Evolutionary conservation across 2,329 filamentous ascomycete genomes (phyloP).

Genomic region (Penicillium aurantiogriseum): DNA sequence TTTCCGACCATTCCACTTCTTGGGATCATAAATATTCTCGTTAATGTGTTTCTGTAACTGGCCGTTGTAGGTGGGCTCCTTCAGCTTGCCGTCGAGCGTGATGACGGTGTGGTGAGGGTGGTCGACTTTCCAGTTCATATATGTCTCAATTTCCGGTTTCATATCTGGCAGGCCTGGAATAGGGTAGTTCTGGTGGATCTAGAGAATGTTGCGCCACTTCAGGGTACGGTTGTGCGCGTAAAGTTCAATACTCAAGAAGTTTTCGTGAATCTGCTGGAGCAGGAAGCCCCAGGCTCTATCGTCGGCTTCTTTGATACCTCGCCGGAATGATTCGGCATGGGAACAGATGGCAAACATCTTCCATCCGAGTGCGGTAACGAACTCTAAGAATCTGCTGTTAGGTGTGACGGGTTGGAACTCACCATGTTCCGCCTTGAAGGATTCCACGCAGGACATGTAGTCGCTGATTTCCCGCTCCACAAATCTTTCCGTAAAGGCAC

Average conservation of each 20-base stretch:
- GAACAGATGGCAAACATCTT: constrained; percentile 28
- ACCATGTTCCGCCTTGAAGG: background rate
- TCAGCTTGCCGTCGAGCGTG: constrained; percentile 1
- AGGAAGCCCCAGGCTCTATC: constrained; percentile 18
- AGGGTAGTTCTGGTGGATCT: background rate
- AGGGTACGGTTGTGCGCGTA: constrained; percentile 26
- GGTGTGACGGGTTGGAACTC: background rate
- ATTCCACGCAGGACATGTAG: background rate
- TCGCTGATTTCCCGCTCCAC: background rate
- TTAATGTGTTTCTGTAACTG: constrained; percentile 2
- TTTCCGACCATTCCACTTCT: background rate
- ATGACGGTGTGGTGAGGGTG: constrained; percentile 18
- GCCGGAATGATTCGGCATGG: constrained; percentile 27
- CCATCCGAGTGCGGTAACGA: constrained; percentile 24
- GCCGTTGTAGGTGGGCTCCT: background rate
- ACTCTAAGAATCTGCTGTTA: background rate
- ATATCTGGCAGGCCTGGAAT: constrained; percentile 1
- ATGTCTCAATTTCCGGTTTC: background rate
- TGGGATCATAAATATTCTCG: background rate
- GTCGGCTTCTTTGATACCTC: constrained; percentile 3
- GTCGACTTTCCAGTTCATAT: background rate
- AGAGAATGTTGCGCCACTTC: constrained; percentile 25
- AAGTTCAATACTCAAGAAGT: constrained; percentile 25
- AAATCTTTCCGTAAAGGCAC: background rate
- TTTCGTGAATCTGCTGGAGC: constrained; percentile 13